Evolutionary conservation across 2,329 filamentous ascomycete genomes (phyloP).

Genomic region (Ramichloridium luteum): DNA sequence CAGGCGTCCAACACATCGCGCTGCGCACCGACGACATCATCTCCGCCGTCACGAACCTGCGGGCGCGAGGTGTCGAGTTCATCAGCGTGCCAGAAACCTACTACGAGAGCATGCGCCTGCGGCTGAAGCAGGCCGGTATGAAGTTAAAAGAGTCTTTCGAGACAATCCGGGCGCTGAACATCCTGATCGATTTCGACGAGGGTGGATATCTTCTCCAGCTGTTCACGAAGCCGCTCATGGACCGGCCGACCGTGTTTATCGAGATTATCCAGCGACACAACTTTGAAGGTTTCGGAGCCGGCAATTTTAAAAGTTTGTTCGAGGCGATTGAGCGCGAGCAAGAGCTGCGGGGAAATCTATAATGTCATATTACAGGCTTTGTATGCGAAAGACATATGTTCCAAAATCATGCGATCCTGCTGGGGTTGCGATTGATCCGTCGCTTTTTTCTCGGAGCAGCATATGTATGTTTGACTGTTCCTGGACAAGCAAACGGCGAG

Average conservation of each 20-base stretch:
- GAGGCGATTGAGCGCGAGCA: constrained; percentile 94
- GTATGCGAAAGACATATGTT: too few relatives aligned
- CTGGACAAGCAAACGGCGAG: too few relatives aligned
- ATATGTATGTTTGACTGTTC: too few relatives aligned
- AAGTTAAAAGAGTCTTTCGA: constrained; percentile 67
- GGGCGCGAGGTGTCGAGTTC: constrained; percentile 82
- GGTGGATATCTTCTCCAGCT: constrained; percentile 64
- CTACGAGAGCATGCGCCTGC: constrained; percentile 62
- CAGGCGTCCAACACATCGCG: constrained; percentile 89
- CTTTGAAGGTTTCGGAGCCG: constrained; percentile 85
- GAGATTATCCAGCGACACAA: constrained; percentile 91
- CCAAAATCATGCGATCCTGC: too few relatives aligned
- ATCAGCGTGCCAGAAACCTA: constrained; percentile 82
- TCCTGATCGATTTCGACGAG: constrained; percentile 92
- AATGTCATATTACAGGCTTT: too few relatives aligned
- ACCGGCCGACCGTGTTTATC: constrained; percentile 87
- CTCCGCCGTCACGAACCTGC: constrained; percentile 60
- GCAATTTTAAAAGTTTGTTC: constrained; percentile 91
- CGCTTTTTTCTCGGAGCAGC: too few relatives aligned
- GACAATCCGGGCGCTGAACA: constrained; percentile 62
- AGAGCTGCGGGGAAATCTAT: constrained; percentile 68
- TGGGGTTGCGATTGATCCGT: too few relatives aligned
- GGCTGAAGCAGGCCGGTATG: constrained; percentile 52
- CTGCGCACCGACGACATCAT: constrained; percentile 74
- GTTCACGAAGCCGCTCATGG: constrained; percentile 65